phyloP scores from a whole-genome alignment of 176 grass and related monocot species.

The Themeda triandra region DNA sequence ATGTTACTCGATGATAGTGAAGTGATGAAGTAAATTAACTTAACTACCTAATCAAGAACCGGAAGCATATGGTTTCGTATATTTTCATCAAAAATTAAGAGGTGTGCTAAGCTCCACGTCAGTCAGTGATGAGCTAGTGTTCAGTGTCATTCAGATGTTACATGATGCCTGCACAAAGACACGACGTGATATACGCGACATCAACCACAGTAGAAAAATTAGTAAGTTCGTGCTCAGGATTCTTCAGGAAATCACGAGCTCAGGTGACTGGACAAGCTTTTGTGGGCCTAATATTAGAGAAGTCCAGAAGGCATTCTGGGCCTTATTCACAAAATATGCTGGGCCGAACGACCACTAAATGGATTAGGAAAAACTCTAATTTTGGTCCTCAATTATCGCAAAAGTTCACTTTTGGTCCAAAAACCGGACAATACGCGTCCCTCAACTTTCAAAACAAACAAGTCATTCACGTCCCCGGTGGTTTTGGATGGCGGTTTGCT shows the following conservation, averaged over 20 bases:
- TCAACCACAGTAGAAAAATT: neutral
- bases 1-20: constrained; percentile 23
- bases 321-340: neutral
- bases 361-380: too few relatives aligned
- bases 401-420: too few relatives aligned
- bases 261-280: neutral
- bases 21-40: neutral
- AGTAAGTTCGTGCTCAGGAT: neutral
- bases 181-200: neutral
- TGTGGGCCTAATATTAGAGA: neutral
- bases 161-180: neutral
- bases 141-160: neutral
- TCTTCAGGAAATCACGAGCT: neutral
- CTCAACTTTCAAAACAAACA: too few relatives aligned
- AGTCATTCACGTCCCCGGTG: too few relatives aligned
- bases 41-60: constrained; percentile 24
- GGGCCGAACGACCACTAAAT: neutral
- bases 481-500: too few relatives aligned
- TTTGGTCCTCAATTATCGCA: too few relatives aligned
- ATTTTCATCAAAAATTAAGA: neutral
- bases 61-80: neutral
- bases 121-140: neutral
- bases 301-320: neutral
- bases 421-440: too few relatives aligned
- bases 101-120: neutral